Evolutionary conservation across 2,329 filamentous ascomycete species (phyloP).

Genomic region (Pseudocercospora ulei): DNA sequence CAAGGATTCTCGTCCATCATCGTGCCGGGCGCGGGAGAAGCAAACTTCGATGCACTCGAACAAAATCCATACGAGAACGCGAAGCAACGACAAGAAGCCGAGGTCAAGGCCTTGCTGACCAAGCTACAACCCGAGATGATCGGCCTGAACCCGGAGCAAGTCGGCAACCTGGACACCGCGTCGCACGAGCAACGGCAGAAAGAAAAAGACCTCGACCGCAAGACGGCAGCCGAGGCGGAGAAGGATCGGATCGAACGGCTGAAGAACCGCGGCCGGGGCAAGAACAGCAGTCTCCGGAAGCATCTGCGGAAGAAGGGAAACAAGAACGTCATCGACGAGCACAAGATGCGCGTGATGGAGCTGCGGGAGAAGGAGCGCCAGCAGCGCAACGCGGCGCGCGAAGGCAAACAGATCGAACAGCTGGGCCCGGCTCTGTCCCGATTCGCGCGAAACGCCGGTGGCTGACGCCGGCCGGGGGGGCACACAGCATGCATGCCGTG

Average conservation of each 20-base stretch:
- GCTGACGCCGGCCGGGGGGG: constrained; percentile 26
- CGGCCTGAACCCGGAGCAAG: constrained; percentile 79
- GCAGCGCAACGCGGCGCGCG: constrained; percentile 56
- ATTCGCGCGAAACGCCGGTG: constrained; percentile 65
- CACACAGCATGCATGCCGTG: no score
- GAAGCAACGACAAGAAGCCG: constrained; percentile 84
- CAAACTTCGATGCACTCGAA: constrained; percentile 91
- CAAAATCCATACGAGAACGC: constrained; percentile 88
- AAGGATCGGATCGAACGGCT: constrained; percentile 50
- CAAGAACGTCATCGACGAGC: constrained; percentile 93
- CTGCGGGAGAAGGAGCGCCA: constrained; percentile 60
- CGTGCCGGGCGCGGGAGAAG: constrained; percentile 87
- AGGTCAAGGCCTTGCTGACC: constrained; percentile 82
- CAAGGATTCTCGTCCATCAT: constrained; percentile 82
- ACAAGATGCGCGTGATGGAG: constrained; percentile 75
- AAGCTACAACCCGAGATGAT: constrained; percentile 98
- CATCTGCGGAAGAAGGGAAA: constrained; percentile 84
- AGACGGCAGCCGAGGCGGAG: constrained; percentile 38
- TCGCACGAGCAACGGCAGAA: constrained; percentile 66
- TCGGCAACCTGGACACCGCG: constrained; percentile 76
- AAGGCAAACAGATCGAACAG: constrained; percentile 60
- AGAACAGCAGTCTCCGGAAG: constrained; percentile 79
- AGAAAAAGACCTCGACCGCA: constrained; percentile 70
- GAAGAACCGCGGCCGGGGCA: constrained; percentile 72
- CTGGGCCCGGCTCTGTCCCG: constrained; percentile 76